Evolutionary conservation across 495 filamentous ascomycete species (phyloP).

Genomic region (Lasiosphaeria ovina): DNA sequence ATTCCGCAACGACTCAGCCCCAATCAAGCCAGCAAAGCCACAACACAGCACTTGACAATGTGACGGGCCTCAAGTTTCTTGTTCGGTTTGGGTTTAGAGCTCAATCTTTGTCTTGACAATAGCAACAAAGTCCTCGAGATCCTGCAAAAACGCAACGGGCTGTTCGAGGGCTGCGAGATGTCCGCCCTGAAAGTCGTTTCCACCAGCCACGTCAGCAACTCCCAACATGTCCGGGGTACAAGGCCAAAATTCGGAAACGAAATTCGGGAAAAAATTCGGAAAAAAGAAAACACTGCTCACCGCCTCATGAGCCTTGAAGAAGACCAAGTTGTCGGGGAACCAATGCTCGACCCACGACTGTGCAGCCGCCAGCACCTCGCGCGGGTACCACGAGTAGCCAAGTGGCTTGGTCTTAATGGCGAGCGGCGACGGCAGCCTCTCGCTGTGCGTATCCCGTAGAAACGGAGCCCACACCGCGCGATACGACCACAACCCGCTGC

Average conservation of each 20-base stretch:
- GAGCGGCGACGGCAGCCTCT: constrained; percentile 16
- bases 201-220: not conserved
- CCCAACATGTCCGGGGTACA: no score
- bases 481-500: constrained; percentile 52
- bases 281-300: constrained; percentile 15
- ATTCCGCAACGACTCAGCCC: no score
- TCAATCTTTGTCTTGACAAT: constrained; percentile 16
- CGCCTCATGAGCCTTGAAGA: constrained; percentile 42
- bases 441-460: constrained; percentile 6
- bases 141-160: constrained; percentile 52
- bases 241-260: not conserved
- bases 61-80: no score
- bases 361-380: constrained; percentile 6
- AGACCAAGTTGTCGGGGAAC: constrained; percentile 43
- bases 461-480: constrained; percentile 14
- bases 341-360: constrained; percentile 15
- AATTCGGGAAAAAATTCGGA: not conserved
- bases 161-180: constrained; percentile 63
- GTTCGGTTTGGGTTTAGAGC: not conserved
- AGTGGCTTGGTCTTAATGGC: constrained; percentile 11
- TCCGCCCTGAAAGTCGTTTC: constrained; percentile 44
- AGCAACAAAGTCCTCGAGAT: constrained; percentile 53
- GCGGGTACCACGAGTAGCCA: constrained; percentile 10
- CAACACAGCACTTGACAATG: no score
- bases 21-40: no score